Base-by-base conservation (phyloP, 1,284 basidiomycete species). In the Erythrobasidium hasegawianum region DNA sequence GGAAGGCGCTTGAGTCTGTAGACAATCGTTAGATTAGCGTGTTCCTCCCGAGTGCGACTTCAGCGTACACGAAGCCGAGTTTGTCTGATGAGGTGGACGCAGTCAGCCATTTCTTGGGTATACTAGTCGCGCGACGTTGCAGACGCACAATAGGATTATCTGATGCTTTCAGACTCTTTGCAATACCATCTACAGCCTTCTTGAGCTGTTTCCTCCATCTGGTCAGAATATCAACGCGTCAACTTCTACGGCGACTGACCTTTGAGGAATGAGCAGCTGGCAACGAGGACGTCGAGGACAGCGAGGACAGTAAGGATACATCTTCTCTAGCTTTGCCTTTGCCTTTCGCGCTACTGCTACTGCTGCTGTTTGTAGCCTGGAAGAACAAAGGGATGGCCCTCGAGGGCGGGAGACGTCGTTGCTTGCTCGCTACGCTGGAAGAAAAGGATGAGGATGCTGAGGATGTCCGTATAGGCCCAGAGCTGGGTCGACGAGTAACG, bases 341-440 rank as follows among this genome's bases (percentile, higher is more conserved):
- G 47, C 55, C 56, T 40, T 45, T 47, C 18, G 18, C 10, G n/a
- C 8, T 49, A 41, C 56, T 39, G 62, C 62, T 65, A 53, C 39
- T 56, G 50, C 47, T 53, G 55, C 27, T 26, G 24, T 57, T 9
- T 18, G 20, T 58, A 10, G 56, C 54, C 7, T 14, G 22, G 38
- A 65, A 65, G 62, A 65, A 65, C 26, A 55, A 65, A 29, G 62
- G 62, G 3, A 65, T 58, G 13, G 62, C 45, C 18, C 26, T n/a
- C 20, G 43, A 50, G 24, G 62, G 27, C 24, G 62, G 55, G 16
- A 65, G 56, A 22, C 62, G 55, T 5, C 43, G 43, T 14, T 24
- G 33, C 40, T 57, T 64, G 49, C 52, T 62, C 27, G 18, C 14
- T 16, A 16, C 41, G n/a, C n/a, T n/a, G n/a, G n/a, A n/a, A n/a